Base-by-base conservation (phyloP, 768 basidiomycete genomes). In the Leccinum broughii region DNA sequence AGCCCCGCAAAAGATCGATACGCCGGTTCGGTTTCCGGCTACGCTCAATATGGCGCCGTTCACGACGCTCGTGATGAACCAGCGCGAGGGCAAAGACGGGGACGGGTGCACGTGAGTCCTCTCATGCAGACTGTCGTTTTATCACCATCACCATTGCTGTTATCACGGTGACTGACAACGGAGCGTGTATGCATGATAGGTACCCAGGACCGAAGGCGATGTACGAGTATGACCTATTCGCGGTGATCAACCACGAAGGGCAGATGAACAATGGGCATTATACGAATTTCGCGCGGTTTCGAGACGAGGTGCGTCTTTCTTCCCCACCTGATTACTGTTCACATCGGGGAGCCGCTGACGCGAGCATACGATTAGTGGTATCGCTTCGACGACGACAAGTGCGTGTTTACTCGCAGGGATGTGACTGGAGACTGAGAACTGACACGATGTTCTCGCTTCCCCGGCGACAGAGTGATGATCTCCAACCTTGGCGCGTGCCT, bases 231-330 rank as follows among this genome's bases (percentile, higher is more conserved):
- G 92, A 96, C 69, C 83, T 98, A 3, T 93, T 95, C 68, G 89
- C 92, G 26, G 93, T 97, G 41, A 89, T 98, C 60, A 94, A 92
- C 65, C 95, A 98, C 72, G 93, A 97, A 73, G 95, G 95, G 6
- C 89, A 91, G 72, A 85, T 97, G 68, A 89, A 95, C 72, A 96
- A 93, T 57, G 96, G 95, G 0, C 96, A 98, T 68, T 98, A 97
- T 74, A 94, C 90, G 30, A 91, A 89, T 70, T 95, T 83, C 72
- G 88, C 90, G 15, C 83, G 92, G 26, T 93, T 86, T 67, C 84
- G 88, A 58, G 90, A 96, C 67, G 93, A 94, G 77, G 90, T 92
- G 64, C 61, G 88, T 77, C 28, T n/a, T 24, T 39, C 35, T 37
- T 13, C 3, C 17, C 39, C 3, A 8, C 9, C 2, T 7, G 20